Evolutionary conservation across 1,139 yeast species (phyloP), one percentile per base, ranked within the genome.

Genomic region (Debaryomyces psychrophilus): DNA sequence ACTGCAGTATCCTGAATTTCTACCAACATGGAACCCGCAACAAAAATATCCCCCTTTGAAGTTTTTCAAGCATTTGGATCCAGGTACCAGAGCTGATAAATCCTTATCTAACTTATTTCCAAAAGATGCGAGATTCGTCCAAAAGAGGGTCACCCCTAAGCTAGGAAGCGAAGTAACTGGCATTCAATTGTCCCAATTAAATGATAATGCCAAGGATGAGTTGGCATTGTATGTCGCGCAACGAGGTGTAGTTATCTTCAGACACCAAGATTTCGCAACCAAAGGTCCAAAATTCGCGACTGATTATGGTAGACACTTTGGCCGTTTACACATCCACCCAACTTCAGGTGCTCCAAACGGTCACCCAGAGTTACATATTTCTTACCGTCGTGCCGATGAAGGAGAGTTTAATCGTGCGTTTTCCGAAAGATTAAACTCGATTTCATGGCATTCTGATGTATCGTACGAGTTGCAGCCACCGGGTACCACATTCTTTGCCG

Each of bases 141-240:
- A 63, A 25, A 72, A 68, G 55, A 64, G 64, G 31, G 58, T 77
- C 52, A 76, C 82, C 40, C 74, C 72, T 48, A 71, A 75, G 49
- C 63, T 78, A 49, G 85, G 85, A 48, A 78, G 83, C n/a, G 83
- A 79, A 56, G 69, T 81, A 55, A 74, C 76, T 43, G 83, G 83
- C 2, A 60, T 80, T 45, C 83, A 81, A 59, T 62, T 80, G 46
- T 60, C 64, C 14, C 80, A 78, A 28, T 68, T 81, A 51, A 68
- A 58, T 45, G 78, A 78, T 52, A 59, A 79, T 54, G 85, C 79
- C 53, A 72, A 69, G 52, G 84, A 79, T 55, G 85, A 72, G 51
- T 68, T 72, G 60, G 77, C 77, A 6, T 60, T 72, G 35, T 67
- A 71, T 54, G 58, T 71, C 45, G 76, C 76, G 25, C 76, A 72